Evolutionary conservation across 2,329 filamentous ascomycete species (phyloP).

Genomic region (Colletotrichum cuscutae): DNA sequence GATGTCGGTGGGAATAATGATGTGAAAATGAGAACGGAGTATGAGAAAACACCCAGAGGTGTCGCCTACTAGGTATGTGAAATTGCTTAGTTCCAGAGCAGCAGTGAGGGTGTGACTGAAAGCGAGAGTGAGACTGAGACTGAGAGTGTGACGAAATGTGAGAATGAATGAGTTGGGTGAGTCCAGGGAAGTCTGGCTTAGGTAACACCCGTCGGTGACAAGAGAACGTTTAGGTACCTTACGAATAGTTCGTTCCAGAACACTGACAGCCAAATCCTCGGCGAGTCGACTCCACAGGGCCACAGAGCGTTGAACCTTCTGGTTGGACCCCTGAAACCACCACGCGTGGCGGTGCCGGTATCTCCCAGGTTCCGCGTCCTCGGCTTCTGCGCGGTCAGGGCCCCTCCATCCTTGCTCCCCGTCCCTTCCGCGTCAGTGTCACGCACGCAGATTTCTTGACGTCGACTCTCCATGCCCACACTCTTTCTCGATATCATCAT

Average conservation of each 20-base stretch:
- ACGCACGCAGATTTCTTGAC: neutral
- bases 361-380: neutral
- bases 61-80: too few species aligned
- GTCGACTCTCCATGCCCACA: too few species aligned
- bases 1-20: too few species aligned
- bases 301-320: neutral
- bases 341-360: neutral
- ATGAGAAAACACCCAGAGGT: too few species aligned
- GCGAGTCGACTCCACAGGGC: neutral
- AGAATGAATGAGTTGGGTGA: neutral
- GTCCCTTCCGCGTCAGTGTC: neutral
- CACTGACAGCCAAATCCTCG: too few species aligned
- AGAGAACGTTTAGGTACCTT: too few species aligned
- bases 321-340: neutral
- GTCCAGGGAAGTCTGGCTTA: neutral
- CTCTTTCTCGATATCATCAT: neutral
- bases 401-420: neutral
- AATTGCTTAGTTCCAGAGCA: too few species aligned
- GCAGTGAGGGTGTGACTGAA: neutral
- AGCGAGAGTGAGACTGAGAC: neutral
- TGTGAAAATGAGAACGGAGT: neutral
- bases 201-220: neutral
- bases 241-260: too few species aligned
- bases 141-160: neutral
- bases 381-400: neutral